These are phyloP conservation scores for Ophiobolus disseminans DNA, from an alignment of 2,329 filamentous ascomycete genomes.

Conservation along the genomic window DNA sequence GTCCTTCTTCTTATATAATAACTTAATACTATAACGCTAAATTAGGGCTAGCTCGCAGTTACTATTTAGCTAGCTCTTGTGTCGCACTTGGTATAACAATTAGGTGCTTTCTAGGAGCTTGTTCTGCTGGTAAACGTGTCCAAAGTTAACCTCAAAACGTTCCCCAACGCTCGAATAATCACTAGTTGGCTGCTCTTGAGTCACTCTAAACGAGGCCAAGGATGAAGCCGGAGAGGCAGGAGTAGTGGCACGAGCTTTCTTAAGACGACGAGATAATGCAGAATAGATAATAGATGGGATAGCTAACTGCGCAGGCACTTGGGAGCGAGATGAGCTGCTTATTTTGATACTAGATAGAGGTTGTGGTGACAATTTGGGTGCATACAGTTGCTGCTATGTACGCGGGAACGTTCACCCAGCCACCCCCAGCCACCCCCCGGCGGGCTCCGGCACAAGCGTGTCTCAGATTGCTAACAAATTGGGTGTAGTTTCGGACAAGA, in stretches of 20 bases:
- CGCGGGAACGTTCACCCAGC: neutral
- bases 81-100: neutral
- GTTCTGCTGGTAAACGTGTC: neutral
- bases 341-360: neutral
- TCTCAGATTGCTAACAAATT: too few species aligned
- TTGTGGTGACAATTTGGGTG: neutral
- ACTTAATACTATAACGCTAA: constrained; percentile 1
- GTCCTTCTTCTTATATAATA: neutral
- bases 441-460: too few species aligned
- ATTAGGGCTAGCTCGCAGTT: neutral
- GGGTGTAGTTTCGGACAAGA: too few species aligned
- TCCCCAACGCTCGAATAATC: neutral
- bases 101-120: too few species aligned
- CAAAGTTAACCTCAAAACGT: neutral
- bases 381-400: neutral
- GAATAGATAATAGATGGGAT: neutral
- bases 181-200: neutral
- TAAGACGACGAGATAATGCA: neutral
- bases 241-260: neutral
- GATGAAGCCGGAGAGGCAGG: neutral
- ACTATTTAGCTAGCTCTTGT: neutral
- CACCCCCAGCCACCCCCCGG: neutral
- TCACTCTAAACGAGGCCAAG: neutral
- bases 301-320: neutral
- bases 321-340: neutral